Percentiles rank a stretch among this genome's conserved stretches.
Conservation (phyloP, 257 asterid species). For the Solanum habrochaites region DNA sequence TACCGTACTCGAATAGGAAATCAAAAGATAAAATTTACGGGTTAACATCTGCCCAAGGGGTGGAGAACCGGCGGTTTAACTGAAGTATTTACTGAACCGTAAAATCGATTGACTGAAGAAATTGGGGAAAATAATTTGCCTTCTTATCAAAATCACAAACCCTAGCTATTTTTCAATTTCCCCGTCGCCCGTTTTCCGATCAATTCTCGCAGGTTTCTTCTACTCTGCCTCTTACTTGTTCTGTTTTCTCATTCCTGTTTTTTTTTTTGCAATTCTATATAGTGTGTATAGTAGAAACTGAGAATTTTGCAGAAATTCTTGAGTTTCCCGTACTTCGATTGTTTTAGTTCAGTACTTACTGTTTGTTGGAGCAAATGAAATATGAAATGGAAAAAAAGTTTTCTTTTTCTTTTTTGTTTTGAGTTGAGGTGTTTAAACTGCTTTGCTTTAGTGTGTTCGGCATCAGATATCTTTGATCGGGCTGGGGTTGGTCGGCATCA, state of each 20-base stretch:
- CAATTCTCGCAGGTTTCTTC: neutral
- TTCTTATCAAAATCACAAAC: neutral
- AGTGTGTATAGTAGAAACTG: neutral
- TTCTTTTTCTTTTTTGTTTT: neutral
- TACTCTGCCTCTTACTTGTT: neutral
- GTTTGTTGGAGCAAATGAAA: neutral
- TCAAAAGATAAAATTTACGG: neutral
- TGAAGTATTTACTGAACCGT: neutral
- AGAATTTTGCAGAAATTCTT: neutral
- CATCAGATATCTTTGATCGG: neutral
- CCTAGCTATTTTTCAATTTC: neutral
- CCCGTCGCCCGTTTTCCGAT: neutral
- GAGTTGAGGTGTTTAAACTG: neutral
- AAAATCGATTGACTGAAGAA: neutral
- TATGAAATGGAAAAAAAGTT: neutral
- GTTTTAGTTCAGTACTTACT: neutral
- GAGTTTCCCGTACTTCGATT: neutral
- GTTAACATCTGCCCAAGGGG: neutral
- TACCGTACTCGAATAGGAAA: neutral
- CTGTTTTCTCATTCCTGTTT: neutral
- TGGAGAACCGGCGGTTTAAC: neutral
- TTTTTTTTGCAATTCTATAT: neutral
- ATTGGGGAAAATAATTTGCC: neutral
- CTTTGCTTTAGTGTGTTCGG: neutral
- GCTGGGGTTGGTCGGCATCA: neutral